Base-by-base conservation (phyloP, 805 yeast genomes). In the Yarrowia deformans region DNA sequence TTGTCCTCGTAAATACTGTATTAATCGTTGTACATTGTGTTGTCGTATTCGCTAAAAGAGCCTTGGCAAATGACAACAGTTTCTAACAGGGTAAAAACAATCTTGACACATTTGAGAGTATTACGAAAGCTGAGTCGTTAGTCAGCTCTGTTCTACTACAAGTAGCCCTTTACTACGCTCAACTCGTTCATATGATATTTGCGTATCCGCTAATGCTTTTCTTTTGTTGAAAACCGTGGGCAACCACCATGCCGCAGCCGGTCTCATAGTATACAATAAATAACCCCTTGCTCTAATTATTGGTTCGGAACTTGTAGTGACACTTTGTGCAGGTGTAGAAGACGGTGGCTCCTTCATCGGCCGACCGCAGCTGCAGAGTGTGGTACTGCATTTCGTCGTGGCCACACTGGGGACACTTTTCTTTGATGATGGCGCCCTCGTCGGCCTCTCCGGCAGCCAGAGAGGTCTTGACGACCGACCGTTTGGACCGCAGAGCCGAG, bases 271-370 rank as follows among this genome's bases (percentile, higher is more conserved):
- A 49, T 49, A 49, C 54, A 49, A 49, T 56, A 56, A 70, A 69
- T 63, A 48, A 48, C 46, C 19, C 29, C 29, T 18, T 34, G 10
- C 70, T 35, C 72, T 75, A 94, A 78, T 95, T 95, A 79, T 95
- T 94, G 45, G 97, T 93, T 82, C 98, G 89, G 83, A 91, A 93
- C 75, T 91, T 88, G 84, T 94, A 92, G 52, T 93, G 93, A 84
- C 99, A 95, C 50, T 85, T 81, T 1, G 97, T 89, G 83, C 99
- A 95, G 0, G 99, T 94, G 81, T 95, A 96, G 78, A 95, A 95
- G 43, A 95, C 98, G 10, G 99, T 95, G 37, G 99, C 83, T 84
- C 99, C 99, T 84, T 95, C 99, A 84, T 95, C 99, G 0, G 99
- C 99, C 68, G 97, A 90, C 81, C 99, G 88, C 74, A 95, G 84